Percentiles rank a stretch among this genome's conserved stretches.
phyloP scores from a whole-genome alignment of 306 rosid species.

The Sechiopsis laciniata region DNA sequence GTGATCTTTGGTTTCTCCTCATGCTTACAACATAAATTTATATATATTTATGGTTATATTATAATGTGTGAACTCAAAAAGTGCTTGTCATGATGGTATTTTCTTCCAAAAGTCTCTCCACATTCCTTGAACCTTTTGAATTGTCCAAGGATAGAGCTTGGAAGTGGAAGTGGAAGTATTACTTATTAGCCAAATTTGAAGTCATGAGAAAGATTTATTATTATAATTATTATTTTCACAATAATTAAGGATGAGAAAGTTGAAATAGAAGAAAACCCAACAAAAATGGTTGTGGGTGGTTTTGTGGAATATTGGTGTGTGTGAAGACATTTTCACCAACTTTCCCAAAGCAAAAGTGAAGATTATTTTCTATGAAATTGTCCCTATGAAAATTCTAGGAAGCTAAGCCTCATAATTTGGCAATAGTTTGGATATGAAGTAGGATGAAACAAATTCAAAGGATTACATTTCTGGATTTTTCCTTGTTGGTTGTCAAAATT shows the following conservation, averaged over 20 bases:
- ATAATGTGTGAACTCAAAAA: not conserved
- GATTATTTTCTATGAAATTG: slow-evolving; percentile 2
- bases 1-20: slow-evolving; percentile 34
- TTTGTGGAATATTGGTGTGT: not conserved
- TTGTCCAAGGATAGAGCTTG: slow-evolving; percentile 39
- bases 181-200: slow-evolving; percentile 29
- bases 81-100: not conserved
- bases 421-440: too few species aligned
- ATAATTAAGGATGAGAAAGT: too few species aligned
- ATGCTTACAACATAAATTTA: slow-evolving; percentile 24
- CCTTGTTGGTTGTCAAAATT: too few species aligned
- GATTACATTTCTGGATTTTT: too few species aligned
- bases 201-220: slow-evolving; percentile 15
- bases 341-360: not conserved
- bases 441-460: too few species aligned
- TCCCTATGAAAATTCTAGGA: slow-evolving; percentile 12
- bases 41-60: too few species aligned
- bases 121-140: slow-evolving; percentile 35
- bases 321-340: not conserved
- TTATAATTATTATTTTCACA: too few species aligned
- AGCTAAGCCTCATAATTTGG: not conserved
- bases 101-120: slow-evolving; percentile 19
- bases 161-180: slow-evolving; percentile 29
- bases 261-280: not conserved
- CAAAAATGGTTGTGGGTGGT: not conserved